Evolutionary conservation across 768 basidiomycete genomes (phyloP).

Genomic region (Punctularia strigosozonata): DNA sequence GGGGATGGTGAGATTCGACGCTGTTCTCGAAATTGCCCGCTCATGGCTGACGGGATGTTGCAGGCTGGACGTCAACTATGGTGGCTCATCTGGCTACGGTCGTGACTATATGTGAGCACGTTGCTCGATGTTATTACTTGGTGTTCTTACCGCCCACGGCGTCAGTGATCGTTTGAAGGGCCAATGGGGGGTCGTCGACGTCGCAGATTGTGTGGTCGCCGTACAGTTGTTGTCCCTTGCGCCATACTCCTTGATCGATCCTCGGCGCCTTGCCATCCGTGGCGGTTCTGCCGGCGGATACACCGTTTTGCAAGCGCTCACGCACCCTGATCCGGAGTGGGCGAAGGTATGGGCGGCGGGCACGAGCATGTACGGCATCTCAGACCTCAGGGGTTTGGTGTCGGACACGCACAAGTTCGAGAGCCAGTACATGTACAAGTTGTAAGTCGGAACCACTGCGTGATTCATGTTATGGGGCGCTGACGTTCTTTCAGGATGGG

Average conservation of each 20-base stretch:
- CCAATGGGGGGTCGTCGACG: conserved; percentile 68
- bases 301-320: conserved; percentile 42
- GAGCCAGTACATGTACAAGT: conserved; percentile 41
- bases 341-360: conserved; percentile 65
- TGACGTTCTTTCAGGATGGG: no score
- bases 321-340: no score
- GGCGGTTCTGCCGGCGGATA: conserved; percentile 69
- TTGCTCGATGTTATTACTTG: not conserved
- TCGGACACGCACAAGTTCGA: conserved; percentile 68
- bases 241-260: conserved; percentile 47
- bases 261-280: conserved; percentile 51
- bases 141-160: not conserved
- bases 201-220: conserved; percentile 53
- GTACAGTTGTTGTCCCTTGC: conserved; percentile 31
- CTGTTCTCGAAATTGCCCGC: not conserved
- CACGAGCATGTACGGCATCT: conserved; percentile 56
- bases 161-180: conserved; percentile 38
- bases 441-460: no score
- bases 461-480: no score
- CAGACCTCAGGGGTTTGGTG: conserved; percentile 44
- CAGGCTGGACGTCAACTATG: conserved; percentile 68
- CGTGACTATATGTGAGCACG: conserved; percentile 44
- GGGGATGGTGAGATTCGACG: conserved; percentile 43
- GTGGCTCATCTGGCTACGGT: conserved; percentile 68
- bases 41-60: conserved; percentile 9